Percentiles rank a stretch among this genome's conserved stretches.
Evolutionary conservation across 1,284 basidiomycete species (phyloP).

Genomic region (Cutaneotrichosporon sp.): DNA sequence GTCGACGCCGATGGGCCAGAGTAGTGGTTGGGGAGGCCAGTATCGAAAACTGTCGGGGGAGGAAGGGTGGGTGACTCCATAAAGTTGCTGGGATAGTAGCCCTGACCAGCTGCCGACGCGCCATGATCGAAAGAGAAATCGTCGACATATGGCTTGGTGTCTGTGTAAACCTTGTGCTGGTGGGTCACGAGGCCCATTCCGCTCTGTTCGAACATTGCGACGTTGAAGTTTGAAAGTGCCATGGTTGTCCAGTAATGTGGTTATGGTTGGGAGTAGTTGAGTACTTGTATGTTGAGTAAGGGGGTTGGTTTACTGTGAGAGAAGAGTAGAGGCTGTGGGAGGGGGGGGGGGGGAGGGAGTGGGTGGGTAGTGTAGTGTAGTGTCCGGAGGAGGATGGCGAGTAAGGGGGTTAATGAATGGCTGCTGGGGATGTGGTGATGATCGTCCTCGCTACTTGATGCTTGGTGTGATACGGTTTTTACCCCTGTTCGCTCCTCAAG

Average conservation of each 20-base stretch:
- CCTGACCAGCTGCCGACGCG: background rate
- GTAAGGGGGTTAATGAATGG: background rate
- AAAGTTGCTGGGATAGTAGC: background rate
- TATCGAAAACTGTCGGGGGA: slow-evolving; percentile 15
- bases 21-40: slow-evolving; percentile 11
- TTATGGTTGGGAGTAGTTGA: background rate
- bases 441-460: background rate
- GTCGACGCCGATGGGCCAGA: background rate
- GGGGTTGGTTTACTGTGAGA: background rate
- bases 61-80: slow-evolving; percentile 18
- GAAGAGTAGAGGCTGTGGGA: background rate
- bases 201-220: background rate
- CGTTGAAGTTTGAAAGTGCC: background rate
- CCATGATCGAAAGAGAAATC: slow-evolving; percentile 8
- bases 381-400: background rate
- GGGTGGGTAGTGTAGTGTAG: too few relatives aligned
- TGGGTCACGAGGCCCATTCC: background rate
- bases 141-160: background rate
- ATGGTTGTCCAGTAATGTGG: background rate
- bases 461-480: background rate
- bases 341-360: too few relatives aligned
- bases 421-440: background rate
- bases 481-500: background rate
- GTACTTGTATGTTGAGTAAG: background rate
- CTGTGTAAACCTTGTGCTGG: slow-evolving; percentile 15